Evolutionary conservation across 2,329 filamentous ascomycete genomes (phyloP).

Genomic region (Fusarium duplospermum): DNA sequence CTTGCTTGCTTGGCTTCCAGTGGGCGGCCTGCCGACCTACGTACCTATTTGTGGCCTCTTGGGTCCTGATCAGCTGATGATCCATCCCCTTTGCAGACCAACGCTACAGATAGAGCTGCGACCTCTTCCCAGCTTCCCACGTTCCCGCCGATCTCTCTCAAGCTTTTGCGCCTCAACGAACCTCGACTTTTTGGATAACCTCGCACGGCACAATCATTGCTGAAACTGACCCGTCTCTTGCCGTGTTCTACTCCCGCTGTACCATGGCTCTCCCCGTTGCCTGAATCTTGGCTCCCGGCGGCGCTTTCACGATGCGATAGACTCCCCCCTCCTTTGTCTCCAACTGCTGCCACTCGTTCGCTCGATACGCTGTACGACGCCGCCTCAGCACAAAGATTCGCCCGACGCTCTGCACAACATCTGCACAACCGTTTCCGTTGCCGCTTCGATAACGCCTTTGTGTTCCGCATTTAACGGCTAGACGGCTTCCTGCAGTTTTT

Average conservation of each 20-base stretch:
- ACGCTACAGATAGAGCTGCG: conserved; percentile 39
- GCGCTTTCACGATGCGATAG: conserved; percentile 43
- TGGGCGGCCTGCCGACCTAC: conserved; percentile 4
- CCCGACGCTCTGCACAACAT: conserved; percentile 9
- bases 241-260: conserved; percentile 16
- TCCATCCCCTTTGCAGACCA: conserved; percentile 44
- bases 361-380: conserved; percentile 32
- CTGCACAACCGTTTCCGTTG: conserved; percentile 13
- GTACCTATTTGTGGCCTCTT: conserved; percentile 35
- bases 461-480: conserved; percentile 20
- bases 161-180: conserved; percentile 24
- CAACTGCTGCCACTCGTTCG: conserved; percentile 40
- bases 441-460: conserved; percentile 10
- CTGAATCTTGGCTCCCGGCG: conserved; percentile 38
- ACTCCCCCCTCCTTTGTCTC: conserved; percentile 34
- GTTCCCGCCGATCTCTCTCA: conserved; percentile 40
- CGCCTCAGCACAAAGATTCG: conserved; percentile 23
- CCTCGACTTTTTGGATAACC: conserved; percentile 8
- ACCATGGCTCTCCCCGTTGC: conserved; percentile 39
- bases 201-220: conserved; percentile 2
- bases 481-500: conserved; percentile 27
- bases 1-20: conserved; percentile 4
- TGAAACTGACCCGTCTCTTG: conserved; percentile 3
- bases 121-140: conserved; percentile 37
- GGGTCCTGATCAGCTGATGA: conserved; percentile 46